A percentile compares a stretch with the other conserved stretches of the same genome.
phyloP scores from a whole-genome alignment of 1,139 yeast species.

The Hemisphaericaspora xylanilytica region DNA sequence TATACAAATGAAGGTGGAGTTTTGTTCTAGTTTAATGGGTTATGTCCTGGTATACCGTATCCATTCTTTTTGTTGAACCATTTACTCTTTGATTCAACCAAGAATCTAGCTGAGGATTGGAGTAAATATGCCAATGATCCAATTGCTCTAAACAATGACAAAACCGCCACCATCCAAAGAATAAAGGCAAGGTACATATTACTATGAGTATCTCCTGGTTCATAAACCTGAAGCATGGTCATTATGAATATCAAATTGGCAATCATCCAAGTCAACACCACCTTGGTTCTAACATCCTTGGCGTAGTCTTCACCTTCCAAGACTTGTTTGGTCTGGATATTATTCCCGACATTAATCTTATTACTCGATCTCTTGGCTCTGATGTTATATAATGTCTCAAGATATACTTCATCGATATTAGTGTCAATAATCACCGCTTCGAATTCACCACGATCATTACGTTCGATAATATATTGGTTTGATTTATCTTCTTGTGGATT shows the following conservation, averaged over 20 bases:
- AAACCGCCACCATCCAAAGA: slow-evolving; percentile 85
- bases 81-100: slow-evolving; percentile 43
- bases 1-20: too few relatives aligned
- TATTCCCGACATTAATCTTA: slow-evolving; percentile 50
- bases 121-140: slow-evolving; percentile 72
- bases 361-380: slow-evolving; percentile 66
- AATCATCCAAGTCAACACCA: slow-evolving; percentile 89
- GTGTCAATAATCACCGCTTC: slow-evolving; percentile 89
- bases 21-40: slow-evolving; percentile 25
- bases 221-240: slow-evolving; percentile 82
- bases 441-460: slow-evolving; percentile 59
- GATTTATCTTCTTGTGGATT: slow-evolving; percentile 55
- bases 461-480: slow-evolving; percentile 46
- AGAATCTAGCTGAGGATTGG: slow-evolving; percentile 37
- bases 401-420: slow-evolving; percentile 85
- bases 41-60: slow-evolving; percentile 34
- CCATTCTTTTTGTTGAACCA: slow-evolving; percentile 42
- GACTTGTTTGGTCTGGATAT: slow-evolving; percentile 26
- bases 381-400: slow-evolving; percentile 70
- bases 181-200: slow-evolving; percentile 81
- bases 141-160: slow-evolving; percentile 73
- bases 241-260: slow-evolving; percentile 75
- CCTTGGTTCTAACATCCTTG: slow-evolving; percentile 89
- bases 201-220: slow-evolving; percentile 51
- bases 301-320: slow-evolving; percentile 84